Evolutionary conservation across 805 yeast species (phyloP), one percentile per base, ranked within the genome.

Genomic region (Pichia heedii): DNA sequence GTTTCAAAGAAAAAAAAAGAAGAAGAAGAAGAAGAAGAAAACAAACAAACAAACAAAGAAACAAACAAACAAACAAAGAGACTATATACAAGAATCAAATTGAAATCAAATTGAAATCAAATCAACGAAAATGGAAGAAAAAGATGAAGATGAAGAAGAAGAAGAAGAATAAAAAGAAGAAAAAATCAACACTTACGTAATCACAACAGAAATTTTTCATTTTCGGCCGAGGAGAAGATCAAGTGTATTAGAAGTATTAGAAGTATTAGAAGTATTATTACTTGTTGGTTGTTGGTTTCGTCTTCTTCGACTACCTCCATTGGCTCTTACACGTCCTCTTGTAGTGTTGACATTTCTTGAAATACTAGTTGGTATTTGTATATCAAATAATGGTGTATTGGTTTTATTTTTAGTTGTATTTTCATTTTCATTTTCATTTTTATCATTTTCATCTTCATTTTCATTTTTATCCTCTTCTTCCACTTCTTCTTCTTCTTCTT

Each of bases 341-440:
- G 13, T 10, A 11, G 29, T 26, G 30, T 5, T 3, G 22, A n/a
- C 6, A 27, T 27, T 27, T 13, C 3, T 15, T 13, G 32, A 13
- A 27, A 27, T 7, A 13, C 32, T n/a, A n/a, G 39, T 5, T 24
- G 39, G 39, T 26, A 37, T 26, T 12, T 32, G 39, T 15, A 37
- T 37, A 37, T 37, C 39, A 11, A 37, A 37, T 16, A 37, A 26
- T n/a, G n/a, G n/a, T n/a, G n/a, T n/a, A n/a, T n/a, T n/a, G n/a
- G n/a, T n/a, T n/a, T n/a, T n/a, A n/a, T n/a, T n/a, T n/a, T n/a
- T n/a, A n/a, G n/a, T n/a, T n/a, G n/a, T n/a, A n/a, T n/a, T n/a
- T n/a, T n/a, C n/a, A n/a, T n/a, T n/a, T n/a, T n/a, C n/a, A n/a
- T n/a, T n/a, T n/a, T n/a, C n/a, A n/a, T n/a, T n/a, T n/a, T n/a